Base-by-base conservation (phyloP, 2,329 filamentous ascomycete genomes). In the Trichophyton simii region DNA sequence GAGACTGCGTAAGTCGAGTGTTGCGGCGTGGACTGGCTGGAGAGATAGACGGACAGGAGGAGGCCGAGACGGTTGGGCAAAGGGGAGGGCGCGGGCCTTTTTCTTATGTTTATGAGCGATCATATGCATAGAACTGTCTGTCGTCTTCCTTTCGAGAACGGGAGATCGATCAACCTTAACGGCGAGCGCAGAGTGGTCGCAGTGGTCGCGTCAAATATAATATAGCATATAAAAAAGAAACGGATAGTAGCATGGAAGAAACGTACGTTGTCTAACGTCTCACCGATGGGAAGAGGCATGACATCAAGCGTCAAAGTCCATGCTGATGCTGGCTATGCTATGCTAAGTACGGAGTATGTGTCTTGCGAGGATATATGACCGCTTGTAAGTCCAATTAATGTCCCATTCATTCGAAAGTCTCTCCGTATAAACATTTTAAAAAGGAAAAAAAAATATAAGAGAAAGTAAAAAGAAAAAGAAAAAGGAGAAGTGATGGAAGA, bases 101-200 rank as follows among this genome's bases (percentile, higher is more conserved):
- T 25, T 28, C 50, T 25, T 31, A 20, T 25, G 0, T 25, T 31
- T 31, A 20, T 31, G 50, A 54, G 50, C 18, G 22, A 31, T 54
- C 50, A 54, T 54, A 54, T 54, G 50, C 50, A 54, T 34, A 22
- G 22, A 54, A 54, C 18, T 54, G 50, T 54, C 7, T 9, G 44
- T 13, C 6, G 34, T 38, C n/a, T 48, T 48, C 7, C 18, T 11
- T 28, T 54, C 22, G 28, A 25, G 50, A 54, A 25, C 50, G 50
- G 50, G 50, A 54, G 50, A 54, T 54, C 50, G 50, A 54, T 38
- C 50, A 54, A 54, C 50, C 50, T 54, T 54, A 54, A 54, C 50
- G 25, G 13, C 7, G 28, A 20, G 25, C 8, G 15, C 13, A 13
- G 9, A 15, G 22, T 15, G 48, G 48, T 31, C 48, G 48, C 9